Base-by-base conservation (phyloP, 108 stramenopile species). In the Tribonema minus region DNA sequence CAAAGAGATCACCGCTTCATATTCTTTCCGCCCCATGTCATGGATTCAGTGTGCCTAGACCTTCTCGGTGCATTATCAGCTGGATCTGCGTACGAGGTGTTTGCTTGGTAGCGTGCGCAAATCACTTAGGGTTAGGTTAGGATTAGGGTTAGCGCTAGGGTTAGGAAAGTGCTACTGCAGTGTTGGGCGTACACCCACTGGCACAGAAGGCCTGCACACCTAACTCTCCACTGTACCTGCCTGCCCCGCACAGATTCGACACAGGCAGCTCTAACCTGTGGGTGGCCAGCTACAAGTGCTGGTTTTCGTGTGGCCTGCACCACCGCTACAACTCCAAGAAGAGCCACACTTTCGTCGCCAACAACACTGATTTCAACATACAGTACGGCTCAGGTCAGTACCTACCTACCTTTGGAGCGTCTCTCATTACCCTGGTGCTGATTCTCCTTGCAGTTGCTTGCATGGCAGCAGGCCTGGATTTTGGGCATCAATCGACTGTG, bases 181-280 rank as follows among this genome's bases (percentile, higher is more conserved):
- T n/a, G n/a, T n/a, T n/a, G n/a, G n/a, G n/a, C n/a, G n/a, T n/a
- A n/a, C n/a, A n/a, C n/a, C n/a, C n/a, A n/a, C n/a, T n/a, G n/a
- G n/a, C n/a, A n/a, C n/a, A n/a, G n/a, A n/a, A n/a, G n/a, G n/a
- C n/a, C n/a, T n/a, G n/a, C n/a, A n/a, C n/a, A n/a, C n/a, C n/a
- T n/a, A n/a, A n/a, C n/a, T n/a, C n/a, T n/a, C n/a, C n/a, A n/a
- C n/a, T n/a, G n/a, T n/a, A n/a, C n/a, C n/a, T n/a, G n/a, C n/a
- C n/a, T n/a, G n/a, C n/a, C n/a, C n/a, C n/a, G n/a, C n/a, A n/a
- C n/a, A n/a, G n/a, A n/a, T 96, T 94, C 77, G 98, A 99, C 80
- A 97, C 97, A 1, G 98, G 98, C 36, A 93, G 92, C 25, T 86
- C 90, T 58, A 95, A 99, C 84, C 85, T 99, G 25, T 99, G 99